Evolutionary conservation across 371 early-diverging fungal genomes (phyloP).

Genomic region (Apophysomyces sp.): DNA sequence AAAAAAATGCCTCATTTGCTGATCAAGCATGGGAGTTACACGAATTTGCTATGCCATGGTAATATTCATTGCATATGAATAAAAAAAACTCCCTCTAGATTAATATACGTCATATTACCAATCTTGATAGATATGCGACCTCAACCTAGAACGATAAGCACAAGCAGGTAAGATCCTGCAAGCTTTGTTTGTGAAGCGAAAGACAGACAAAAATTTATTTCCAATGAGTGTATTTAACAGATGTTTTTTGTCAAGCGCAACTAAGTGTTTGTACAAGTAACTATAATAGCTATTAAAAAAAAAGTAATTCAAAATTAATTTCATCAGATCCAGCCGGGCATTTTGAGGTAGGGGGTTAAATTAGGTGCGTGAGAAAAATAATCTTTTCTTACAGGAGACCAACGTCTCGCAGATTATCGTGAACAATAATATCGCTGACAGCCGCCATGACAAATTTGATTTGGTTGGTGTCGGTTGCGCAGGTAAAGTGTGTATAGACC

Average conservation of each 20-base stretch:
- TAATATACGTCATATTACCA: too few species aligned
- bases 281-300: background rate
- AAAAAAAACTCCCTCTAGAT: too few species aligned
- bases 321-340: background rate
- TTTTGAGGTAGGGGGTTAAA: background rate
- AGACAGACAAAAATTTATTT: background rate
- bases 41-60: too few species aligned
- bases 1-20: too few species aligned
- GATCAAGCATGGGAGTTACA: too few species aligned
- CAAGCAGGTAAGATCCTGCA: background rate
- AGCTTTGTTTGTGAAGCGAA: background rate
- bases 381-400: conserved; percentile 53
- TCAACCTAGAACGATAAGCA: too few species aligned
- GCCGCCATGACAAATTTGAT: conserved; percentile 76
- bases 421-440: conserved; percentile 74
- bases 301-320: background rate
- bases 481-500: conserved; percentile 55
- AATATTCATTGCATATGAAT: too few species aligned
- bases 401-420: conserved; percentile 59
- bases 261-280: background rate
- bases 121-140: too few species aligned
- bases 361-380: background rate
- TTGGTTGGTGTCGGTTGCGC: conserved; percentile 72
- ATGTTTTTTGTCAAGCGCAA: background rate
- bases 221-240: background rate